Evolutionary conservation across 176 grass and related monocot genomes (phyloP), one percentile per base, ranked within the genome.

Genomic region (Coix lacrymajobi): DNA sequence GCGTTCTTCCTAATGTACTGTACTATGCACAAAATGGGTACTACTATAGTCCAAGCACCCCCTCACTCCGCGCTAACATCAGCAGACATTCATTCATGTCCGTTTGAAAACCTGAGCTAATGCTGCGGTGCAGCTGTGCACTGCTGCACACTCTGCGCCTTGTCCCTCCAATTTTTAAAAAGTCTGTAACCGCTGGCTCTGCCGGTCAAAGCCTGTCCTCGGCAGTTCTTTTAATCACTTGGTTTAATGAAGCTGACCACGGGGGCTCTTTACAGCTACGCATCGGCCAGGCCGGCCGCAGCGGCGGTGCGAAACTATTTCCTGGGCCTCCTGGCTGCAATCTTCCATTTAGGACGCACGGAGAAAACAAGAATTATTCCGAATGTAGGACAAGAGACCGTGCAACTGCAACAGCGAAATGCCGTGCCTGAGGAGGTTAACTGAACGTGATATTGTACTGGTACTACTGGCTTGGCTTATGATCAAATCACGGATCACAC

Each of bases 221-320:
- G 25, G 54, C 83, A 77, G 78, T 16, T 71, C 40, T 73, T 32
- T 49, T 85, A 76, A 85, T 54, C 62, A 82, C 54, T 69, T 81
- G 49, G 65, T 81, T 80, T 81, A 81, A 62, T 71, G 48, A 86
- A 82, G 79, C 83, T 78, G 73, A 86, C 83, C 66, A 39, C 76
- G 57, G 6, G 25, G 4, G 26, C 8, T 69, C 73, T 61, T 75
- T 84, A 80, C 81, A 75, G 76, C 87, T 65, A 17, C 49, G 7
- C 37, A 38, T 38, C 4, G 37, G 7, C 7, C 5, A 38, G 7
- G 37, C 5, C 5, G 6, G 7, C 71, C 30, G 71, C 16, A 22
- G 16, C 12, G 45, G 17, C 29, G 16, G 17, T 34, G 71, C 26
- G 44, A 73, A 73, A 8, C 10, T 62, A n/a, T 11, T 40, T 34